Percentiles rank a stretch among this genome's conserved stretches.
phyloP scores from a whole-genome alignment of 305 asterid genomes.

The Solanum hybrid region DNA sequence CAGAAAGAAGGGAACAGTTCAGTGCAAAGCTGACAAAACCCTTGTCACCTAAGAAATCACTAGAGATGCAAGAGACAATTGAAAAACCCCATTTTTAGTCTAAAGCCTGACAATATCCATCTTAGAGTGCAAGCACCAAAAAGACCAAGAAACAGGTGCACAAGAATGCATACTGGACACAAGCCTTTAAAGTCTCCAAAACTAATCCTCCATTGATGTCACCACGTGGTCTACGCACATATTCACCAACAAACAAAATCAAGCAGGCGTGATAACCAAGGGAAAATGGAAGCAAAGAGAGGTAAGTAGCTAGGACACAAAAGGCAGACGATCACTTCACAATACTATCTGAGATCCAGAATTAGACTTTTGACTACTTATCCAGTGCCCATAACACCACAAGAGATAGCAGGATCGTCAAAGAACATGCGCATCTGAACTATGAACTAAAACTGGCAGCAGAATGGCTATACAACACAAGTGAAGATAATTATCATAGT shows the following conservation, averaged over 20 bases:
- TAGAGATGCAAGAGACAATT: background rate
- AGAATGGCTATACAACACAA: background rate
- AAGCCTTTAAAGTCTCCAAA: background rate
- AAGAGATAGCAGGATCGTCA: background rate
- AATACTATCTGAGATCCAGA: background rate
- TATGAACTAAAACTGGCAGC: background rate
- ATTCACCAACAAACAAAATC: background rate
- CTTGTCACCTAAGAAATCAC: background rate
- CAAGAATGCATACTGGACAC: background rate
- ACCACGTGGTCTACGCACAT: background rate
- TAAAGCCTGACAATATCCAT: background rate
- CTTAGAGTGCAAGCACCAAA: background rate
- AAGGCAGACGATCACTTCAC: background rate
- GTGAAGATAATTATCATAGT: background rate
- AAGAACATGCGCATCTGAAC: background rate
- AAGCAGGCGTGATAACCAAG: background rate
- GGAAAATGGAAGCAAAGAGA: background rate
- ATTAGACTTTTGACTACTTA: background rate
- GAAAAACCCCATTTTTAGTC: background rate
- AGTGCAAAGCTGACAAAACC: background rate
- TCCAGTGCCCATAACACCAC: background rate
- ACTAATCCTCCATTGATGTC: background rate
- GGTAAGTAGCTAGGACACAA: background rate
- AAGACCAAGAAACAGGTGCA: background rate
- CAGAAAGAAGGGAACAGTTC: background rate